These are phyloP conservation scores for Suhomyces taliae DNA, from an alignment of 1,139 yeast species.

Conservation along the genomic window DNA sequence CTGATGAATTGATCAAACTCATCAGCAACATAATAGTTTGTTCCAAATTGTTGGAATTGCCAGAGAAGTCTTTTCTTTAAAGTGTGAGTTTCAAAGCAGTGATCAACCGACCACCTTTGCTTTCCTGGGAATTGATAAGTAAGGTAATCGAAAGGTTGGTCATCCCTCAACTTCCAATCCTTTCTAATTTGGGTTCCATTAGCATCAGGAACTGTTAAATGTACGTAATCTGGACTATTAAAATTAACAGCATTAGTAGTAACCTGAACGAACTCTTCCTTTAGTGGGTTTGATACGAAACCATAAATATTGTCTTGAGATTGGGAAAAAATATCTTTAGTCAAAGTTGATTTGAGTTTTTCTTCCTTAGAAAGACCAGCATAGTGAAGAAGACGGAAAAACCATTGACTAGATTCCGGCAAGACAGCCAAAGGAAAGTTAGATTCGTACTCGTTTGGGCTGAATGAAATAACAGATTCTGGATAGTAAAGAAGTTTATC, in stretches of 20 bases:
- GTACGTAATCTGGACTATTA: background rate
- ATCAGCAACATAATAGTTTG: background rate
- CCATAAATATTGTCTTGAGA: too few species aligned
- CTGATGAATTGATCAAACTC: background rate
- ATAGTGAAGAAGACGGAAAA: too few species aligned
- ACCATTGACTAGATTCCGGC: too few species aligned
- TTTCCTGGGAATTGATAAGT: background rate
- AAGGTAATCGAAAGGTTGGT: background rate
- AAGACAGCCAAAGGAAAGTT: too few species aligned
- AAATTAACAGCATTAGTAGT: background rate
- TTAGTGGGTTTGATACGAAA: too few species aligned
- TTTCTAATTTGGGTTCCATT: background rate
- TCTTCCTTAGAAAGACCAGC: too few species aligned
- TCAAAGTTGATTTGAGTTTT: too few species aligned
- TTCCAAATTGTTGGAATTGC: background rate
- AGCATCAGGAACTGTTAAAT: background rate
- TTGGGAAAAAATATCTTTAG: too few species aligned
- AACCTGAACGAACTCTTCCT: too few species aligned
- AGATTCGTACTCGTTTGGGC: too few species aligned
- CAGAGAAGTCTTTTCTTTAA: background rate
- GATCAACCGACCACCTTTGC: background rate
- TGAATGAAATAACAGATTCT: too few species aligned
- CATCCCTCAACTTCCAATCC: background rate
- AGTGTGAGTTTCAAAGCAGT: background rate
- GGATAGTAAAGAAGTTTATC: too few species aligned